Base-by-base conservation (phyloP, 495 filamentous ascomycete species). In the Penicillium parvum region DNA sequence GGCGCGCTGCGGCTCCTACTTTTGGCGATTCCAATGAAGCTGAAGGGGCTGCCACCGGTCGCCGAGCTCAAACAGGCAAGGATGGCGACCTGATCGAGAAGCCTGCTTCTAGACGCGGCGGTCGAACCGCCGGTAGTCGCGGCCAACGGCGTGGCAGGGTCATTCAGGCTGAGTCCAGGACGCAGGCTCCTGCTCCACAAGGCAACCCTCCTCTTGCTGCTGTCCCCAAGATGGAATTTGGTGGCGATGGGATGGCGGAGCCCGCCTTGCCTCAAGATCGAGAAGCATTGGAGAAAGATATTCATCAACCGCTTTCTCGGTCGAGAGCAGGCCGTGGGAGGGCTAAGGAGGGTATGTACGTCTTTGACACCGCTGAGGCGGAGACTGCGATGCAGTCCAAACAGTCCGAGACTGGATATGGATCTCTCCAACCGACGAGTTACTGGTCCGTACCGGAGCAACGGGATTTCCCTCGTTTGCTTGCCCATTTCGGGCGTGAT, bases 361-460 rank as follows among this genome's bases (percentile, higher is more conserved):
- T 64, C 19, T 66, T 72, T 45, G 61, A 73, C 44, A 62, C 68
- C n/a, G 56, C 65, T 8, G 65, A 71, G 45, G 38, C 62, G 38
- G 66, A 72, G 28, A 55, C 59, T 25, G 40, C 61, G 30, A 36
- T 66, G 38, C 15, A 52, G 7, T 42, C 50, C 47, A 57, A 51
- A 30, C 64, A 58, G 40, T 41, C 48, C 18, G 66, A 60, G 40
- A 49, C 56, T 49, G 53, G 64, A 20, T 69, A 77, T 27, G 71
- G 72, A n/a, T 68, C 74, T 4, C 60, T 76, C 40, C 80, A 81
- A 36, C 81, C 88, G 5, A 95, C 88, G 2, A 96, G 92, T 58
- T 98, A 98, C 63, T 98, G 92, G 92, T 96, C 91, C 49, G 92
- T 97, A 18, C 83, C 86, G 2, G 92, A 98, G 61, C 77, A 84